Conservation (phyloP, 176 grass and related monocot genomes). For the Urochloa ruziziensis region DNA sequence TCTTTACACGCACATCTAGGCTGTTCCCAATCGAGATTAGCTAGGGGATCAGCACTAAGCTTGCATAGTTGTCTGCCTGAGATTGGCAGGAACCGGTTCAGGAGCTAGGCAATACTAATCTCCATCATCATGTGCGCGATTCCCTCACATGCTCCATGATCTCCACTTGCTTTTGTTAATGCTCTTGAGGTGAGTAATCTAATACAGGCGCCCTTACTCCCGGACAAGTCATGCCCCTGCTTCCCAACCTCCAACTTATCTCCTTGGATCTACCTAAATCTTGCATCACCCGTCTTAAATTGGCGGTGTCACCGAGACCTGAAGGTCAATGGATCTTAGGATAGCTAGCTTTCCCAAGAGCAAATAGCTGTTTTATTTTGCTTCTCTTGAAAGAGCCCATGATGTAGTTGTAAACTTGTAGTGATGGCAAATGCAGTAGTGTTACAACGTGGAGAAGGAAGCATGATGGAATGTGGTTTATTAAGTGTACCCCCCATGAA, state of each 20-base stretch:
- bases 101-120: slow-evolving; percentile 7
- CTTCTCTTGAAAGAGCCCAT: background rate
- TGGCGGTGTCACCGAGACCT: slow-evolving; percentile 11
- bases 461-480: background rate
- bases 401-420: background rate
- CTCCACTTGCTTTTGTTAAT: slow-evolving; percentile 39
- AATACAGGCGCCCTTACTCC: slow-evolving; percentile 49
- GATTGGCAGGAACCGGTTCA: slow-evolving; percentile 4
- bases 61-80: slow-evolving; percentile 19
- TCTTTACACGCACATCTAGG: slow-evolving; percentile 46
- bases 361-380: background rate
- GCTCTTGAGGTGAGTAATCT: slow-evolving; percentile 26
- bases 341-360: background rate
- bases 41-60: slow-evolving; percentile 32
- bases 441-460: background rate
- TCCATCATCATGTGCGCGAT: slow-evolving; percentile 44
- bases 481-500: background rate
- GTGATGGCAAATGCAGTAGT: background rate
- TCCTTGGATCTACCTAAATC: slow-evolving; percentile 46
- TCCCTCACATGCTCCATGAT: slow-evolving; percentile 42
- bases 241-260: slow-evolving; percentile 58
- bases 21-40: slow-evolving; percentile 40
- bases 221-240: slow-evolving; percentile 55
- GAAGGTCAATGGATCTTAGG: slow-evolving; percentile 15
- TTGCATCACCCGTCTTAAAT: slow-evolving; percentile 29